A percentile compares a stretch with the other conserved stretches of the same genome.
Evolutionary conservation across 2,329 filamentous ascomycete species (phyloP).

Genomic region (Malbranchea zuffiana): DNA sequence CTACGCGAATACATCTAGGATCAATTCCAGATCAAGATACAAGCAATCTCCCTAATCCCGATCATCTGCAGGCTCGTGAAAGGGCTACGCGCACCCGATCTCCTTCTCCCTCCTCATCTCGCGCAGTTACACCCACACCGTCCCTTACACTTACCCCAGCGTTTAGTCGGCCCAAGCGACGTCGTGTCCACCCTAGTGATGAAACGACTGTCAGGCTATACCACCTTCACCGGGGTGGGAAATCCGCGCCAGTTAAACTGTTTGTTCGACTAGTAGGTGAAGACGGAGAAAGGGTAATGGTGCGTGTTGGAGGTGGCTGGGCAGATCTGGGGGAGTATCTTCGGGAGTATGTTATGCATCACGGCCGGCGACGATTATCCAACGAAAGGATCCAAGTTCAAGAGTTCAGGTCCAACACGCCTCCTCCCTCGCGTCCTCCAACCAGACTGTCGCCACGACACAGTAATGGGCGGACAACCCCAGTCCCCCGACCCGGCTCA

Average conservation of each 20-base stretch:
- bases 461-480: slow-evolving; percentile 23
- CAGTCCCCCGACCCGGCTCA: slow-evolving; percentile 28
- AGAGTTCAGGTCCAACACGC: slow-evolving; percentile 27
- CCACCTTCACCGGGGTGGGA: slow-evolving; percentile 73
- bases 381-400: slow-evolving; percentile 48
- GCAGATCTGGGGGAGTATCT: slow-evolving; percentile 91
- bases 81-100: slow-evolving; percentile 27
- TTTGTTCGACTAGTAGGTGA: slow-evolving; percentile 90
- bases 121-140: slow-evolving; percentile 50
- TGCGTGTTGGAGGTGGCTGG: slow-evolving; percentile 96
- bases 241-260: slow-evolving; percentile 81
- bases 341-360: slow-evolving; percentile 83
- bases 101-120: slow-evolving; percentile 26
- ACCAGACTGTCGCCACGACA: slow-evolving; percentile 8
- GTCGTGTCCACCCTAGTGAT: slow-evolving; percentile 30
- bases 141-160: slow-evolving; percentile 60
- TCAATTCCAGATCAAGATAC: slow-evolving; percentile 26
- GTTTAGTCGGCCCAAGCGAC: slow-evolving; percentile 24
- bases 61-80: slow-evolving; percentile 11
- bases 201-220: slow-evolving; percentile 80
- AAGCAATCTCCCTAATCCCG: neutral
- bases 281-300: slow-evolving; percentile 86
- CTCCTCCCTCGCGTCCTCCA: slow-evolving; percentile 12
- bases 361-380: slow-evolving; percentile 58
- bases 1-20: slow-evolving; percentile 65